phyloP scores from a whole-genome alignment of 1,284 basidiomycete species.

The Trichosporon coremiiforme region DNA sequence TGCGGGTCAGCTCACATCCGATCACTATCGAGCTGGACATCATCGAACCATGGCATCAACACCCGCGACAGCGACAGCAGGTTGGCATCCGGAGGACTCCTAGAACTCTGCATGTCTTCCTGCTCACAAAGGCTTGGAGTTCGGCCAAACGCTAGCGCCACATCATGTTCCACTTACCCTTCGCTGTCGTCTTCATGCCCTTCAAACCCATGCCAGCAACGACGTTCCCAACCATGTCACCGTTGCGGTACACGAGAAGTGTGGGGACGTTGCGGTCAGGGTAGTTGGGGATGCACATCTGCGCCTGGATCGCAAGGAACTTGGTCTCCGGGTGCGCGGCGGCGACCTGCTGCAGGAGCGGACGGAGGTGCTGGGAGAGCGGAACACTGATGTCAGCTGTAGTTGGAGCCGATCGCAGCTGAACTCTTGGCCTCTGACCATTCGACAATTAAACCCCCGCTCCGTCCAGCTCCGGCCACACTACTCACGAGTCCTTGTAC shows the following conservation, averaged over 20 bases:
- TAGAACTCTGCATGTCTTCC: no score
- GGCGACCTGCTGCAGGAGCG: conserved; percentile 74
- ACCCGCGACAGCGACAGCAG: neutral
- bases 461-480: neutral
- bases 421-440: no score
- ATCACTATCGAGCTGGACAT: neutral
- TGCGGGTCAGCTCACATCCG: conserved; percentile 22
- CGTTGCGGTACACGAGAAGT: conserved; percentile 87
- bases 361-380: conserved; percentile 72
- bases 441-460: no score
- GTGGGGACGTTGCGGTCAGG: conserved; percentile 91
- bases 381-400: conserved; percentile 63
- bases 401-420: no score
- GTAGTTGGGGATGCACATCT: conserved; percentile 94
- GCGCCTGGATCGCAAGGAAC: conserved; percentile 92
- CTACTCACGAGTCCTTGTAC: conserved; percentile 61
- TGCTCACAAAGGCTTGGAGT: no score
- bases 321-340: conserved; percentile 84
- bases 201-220: conserved; percentile 65
- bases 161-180: conserved; percentile 63
- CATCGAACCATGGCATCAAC: no score
- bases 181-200: conserved; percentile 74
- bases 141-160: no score
- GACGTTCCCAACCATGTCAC: conserved; percentile 83
- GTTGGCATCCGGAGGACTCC: no score